Percentiles rank a stretch among this genome's conserved stretches.
Evolutionary conservation across 192 early-diverging fungal species (phyloP).

Genomic region (Coemansia furcata): DNA sequence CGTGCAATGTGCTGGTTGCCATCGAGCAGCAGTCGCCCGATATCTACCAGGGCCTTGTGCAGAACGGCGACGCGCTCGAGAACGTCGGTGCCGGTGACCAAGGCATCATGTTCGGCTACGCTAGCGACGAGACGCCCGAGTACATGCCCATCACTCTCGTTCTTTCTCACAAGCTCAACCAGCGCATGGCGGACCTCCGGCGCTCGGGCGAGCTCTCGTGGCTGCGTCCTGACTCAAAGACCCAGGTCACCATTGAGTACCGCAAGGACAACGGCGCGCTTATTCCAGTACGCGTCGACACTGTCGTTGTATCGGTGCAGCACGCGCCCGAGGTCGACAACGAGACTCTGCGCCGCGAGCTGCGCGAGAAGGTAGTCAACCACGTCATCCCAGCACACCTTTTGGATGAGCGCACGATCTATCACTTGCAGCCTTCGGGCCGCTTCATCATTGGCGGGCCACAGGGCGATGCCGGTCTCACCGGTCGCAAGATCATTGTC

Average conservation of each 20-base stretch:
- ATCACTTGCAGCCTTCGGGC: conserved; percentile 98
- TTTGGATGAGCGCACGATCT: conserved; percentile 84
- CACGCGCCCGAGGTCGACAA: conserved; percentile 86
- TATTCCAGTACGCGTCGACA: conserved; percentile 93
- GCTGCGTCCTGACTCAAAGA: conserved; percentile 99
- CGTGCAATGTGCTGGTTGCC: conserved; percentile 99
- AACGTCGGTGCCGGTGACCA: conserved; percentile 99
- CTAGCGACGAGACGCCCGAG: conserved; percentile 98
- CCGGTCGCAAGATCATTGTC: conserved; percentile 95
- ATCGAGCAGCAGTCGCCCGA: conserved; percentile 99
- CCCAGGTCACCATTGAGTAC: conserved; percentile 99
- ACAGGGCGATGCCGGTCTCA: conserved; percentile 99
- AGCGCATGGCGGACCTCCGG: conserved; percentile 92
- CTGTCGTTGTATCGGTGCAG: conserved; percentile 97
- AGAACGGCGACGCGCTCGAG: conserved; percentile 87
- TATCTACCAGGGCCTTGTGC: conserved; percentile 96
- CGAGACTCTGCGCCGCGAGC: conserved; percentile 79
- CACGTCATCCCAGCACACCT: conserved; percentile 88
- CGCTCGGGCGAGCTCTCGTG: conserved; percentile 85
- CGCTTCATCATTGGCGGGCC: conserved; percentile 99
- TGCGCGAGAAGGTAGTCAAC: conserved; percentile 92
- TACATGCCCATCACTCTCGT: conserved; percentile 96
- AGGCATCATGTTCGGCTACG: conserved; percentile 93
- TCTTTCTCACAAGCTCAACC: conserved; percentile 97
- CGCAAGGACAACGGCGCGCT: conserved; percentile 92